Base-by-base conservation (phyloP, 108 stramenopile genomes). In the Conticribra guillardii region DNA sequence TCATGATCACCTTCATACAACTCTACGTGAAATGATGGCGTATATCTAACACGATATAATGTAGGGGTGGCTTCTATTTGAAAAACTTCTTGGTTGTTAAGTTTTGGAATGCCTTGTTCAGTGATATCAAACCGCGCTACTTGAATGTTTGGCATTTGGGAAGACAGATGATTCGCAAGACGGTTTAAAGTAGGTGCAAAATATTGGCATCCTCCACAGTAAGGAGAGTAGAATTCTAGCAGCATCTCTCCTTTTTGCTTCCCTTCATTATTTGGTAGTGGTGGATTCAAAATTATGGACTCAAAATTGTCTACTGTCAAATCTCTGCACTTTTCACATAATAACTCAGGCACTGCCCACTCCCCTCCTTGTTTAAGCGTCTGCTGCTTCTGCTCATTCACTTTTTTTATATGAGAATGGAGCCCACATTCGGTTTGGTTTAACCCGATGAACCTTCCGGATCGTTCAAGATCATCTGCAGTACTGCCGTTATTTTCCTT, bases 391-490 rank as follows among this genome's bases (percentile, higher is more conserved):
- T 59, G 55, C 8, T 32, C 59, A 14, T 63, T 74, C 2, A 80
- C 28, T 45, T 41, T 74, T 28, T 52, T 21, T 31, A 53, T 45
- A 41, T 70, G 69, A 44, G 66, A 49, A 24, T 85, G 81, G 27
- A 82, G 76, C 44, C 84, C 81, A 64, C 84, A 85, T 63, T 85
- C 80, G 28, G 81, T 82, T 30, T 59, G 68, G 60, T 84, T 81
- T 52, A 83, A 16, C 1, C 67, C 80, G 18, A 67, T 50, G 58
- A 84, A 84, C 28, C 84, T 34, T 19, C 84, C 81, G 8, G 80
- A 76, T 2, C 84, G 62, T 54, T 85, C 84, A 37, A 67, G 64
- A 9, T 21, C 49, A 51, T 59, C 45, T 8, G 32, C 37, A 41
- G 5, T 18, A 24, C 8, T 27, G 32, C 18, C 50, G 48, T 60